These are phyloP conservation scores for Colletotrichum spinosum DNA, from an alignment of 2,329 filamentous ascomycete species.

Conservation along the genomic window DNA sequence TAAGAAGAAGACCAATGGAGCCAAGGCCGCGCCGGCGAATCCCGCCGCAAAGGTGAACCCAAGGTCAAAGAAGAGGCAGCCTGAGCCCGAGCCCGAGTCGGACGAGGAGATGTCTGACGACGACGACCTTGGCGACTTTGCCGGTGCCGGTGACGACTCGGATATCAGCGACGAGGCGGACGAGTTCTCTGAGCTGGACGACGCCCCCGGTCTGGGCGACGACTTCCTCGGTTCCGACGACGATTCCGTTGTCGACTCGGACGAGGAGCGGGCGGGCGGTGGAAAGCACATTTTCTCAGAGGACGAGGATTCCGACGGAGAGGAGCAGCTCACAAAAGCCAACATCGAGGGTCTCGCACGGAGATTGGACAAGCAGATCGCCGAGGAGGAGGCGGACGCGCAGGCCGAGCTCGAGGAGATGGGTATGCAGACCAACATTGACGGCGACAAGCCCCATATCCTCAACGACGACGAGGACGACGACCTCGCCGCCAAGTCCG, in stretches of 20 bases:
- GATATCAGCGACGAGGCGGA: conserved; percentile 58
- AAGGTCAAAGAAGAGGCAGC: conserved; percentile 46
- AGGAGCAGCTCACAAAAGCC: conserved; percentile 92
- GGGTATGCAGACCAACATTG: conserved; percentile 93
- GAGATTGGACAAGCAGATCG: conserved; percentile 82
- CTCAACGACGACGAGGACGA: conserved; percentile 73
- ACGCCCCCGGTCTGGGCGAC: conserved; percentile 59
- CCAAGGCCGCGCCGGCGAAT: conserved; percentile 41
- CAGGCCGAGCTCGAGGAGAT: conserved; percentile 87
- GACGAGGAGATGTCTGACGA: conserved; percentile 39
- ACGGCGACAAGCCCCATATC: conserved; percentile 77
- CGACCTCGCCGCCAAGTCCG: conserved; percentile 67
- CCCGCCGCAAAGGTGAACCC: conserved; percentile 39
- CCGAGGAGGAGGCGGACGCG: conserved; percentile 83
- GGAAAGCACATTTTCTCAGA: conserved; percentile 88
- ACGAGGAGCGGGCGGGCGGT: conserved; percentile 67
- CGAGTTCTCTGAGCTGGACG: conserved; percentile 56
- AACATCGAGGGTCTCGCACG: conserved; percentile 94
- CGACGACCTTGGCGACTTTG: conserved; percentile 47
- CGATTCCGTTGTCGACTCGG: conserved; percentile 76
- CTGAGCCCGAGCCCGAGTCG: conserved; percentile 26
- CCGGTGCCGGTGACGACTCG: conserved; percentile 49
- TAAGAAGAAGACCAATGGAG: conserved; percentile 48
- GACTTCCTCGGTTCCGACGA: conserved; percentile 71
- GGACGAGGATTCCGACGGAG: conserved; percentile 88